Evolutionary conservation across 1,284 basidiomycete species (phyloP).

Genomic region (Leccinum fallax): DNA sequence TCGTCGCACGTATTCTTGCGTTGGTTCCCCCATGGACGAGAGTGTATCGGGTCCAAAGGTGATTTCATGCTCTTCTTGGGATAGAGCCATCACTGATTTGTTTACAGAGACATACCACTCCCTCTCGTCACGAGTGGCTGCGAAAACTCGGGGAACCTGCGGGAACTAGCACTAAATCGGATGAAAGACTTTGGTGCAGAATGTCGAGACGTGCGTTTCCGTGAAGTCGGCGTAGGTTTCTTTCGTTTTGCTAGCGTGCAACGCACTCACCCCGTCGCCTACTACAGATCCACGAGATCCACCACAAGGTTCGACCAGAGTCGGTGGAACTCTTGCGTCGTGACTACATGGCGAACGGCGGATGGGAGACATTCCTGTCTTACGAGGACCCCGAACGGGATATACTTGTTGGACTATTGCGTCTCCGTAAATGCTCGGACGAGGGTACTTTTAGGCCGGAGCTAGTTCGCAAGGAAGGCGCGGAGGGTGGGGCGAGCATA

Average conservation of each 20-base stretch:
- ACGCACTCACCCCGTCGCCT: too few relatives aligned
- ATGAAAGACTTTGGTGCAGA: slow-evolving; percentile 99
- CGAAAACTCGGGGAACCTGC: slow-evolving; percentile 96
- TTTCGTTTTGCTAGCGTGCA: not conserved
- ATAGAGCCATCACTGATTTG: slow-evolving; percentile 4
- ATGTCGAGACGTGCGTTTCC: slow-evolving; percentile 96
- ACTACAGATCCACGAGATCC: slow-evolving; percentile 83
- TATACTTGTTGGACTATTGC: slow-evolving; percentile 92
- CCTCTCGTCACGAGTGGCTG: slow-evolving; percentile 96
- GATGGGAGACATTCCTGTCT: slow-evolving; percentile 99
- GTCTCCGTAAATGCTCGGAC: slow-evolving; percentile 93
- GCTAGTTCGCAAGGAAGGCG: slow-evolving; percentile 68
- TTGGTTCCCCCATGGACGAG: slow-evolving; percentile 99
- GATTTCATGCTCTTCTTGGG: slow-evolving; percentile 5
- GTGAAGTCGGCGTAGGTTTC: slow-evolving; percentile 90
- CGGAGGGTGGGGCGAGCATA: slow-evolving; percentile 87
- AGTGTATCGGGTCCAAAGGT: slow-evolving; percentile 97
- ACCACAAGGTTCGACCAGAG: slow-evolving; percentile 95
- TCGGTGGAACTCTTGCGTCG: slow-evolving; percentile 96
- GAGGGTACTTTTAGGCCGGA: slow-evolving; percentile 97
- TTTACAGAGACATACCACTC: slow-evolving; percentile 86
- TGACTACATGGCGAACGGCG: slow-evolving; percentile 96
- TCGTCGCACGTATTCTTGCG: slow-evolving; percentile 94
- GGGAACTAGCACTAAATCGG: slow-evolving; percentile 93
- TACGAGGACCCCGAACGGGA: slow-evolving; percentile 98